Conservation (phyloP, 805 yeast genomes). For the Candida schatavii region DNA sequence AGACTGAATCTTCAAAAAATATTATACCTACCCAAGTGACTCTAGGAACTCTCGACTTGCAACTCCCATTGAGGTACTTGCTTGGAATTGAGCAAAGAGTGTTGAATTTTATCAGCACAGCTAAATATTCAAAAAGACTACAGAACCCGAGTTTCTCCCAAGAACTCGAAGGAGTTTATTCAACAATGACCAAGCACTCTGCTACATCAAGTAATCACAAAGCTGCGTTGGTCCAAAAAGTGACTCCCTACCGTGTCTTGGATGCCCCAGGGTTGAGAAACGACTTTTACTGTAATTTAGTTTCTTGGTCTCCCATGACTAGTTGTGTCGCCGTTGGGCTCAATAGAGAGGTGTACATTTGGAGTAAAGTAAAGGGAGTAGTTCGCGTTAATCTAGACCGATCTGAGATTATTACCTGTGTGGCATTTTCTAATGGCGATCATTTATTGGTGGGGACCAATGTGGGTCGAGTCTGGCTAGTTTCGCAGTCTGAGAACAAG, state of each 20-base stretch:
- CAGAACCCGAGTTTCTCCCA: too few relatives aligned
- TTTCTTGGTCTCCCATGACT: slow-evolving; percentile 63
- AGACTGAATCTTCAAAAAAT: too few relatives aligned
- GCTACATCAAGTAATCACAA: too few relatives aligned
- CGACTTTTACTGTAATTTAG: slow-evolving; percentile 74
- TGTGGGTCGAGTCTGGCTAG: slow-evolving; percentile 50
- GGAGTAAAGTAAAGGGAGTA: slow-evolving; percentile 48
- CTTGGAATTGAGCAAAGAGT: too few relatives aligned
- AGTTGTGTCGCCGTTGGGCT: slow-evolving; percentile 65
- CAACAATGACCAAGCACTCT: too few relatives aligned
- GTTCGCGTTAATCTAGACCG: slow-evolving; percentile 47
- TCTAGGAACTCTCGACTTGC: too few relatives aligned
- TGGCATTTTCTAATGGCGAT: slow-evolving; percentile 51
- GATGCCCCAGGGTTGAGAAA: slow-evolving; percentile 67
- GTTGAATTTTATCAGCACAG: too few relatives aligned
- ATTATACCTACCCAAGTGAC: too few relatives aligned
- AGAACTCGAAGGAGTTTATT: too few relatives aligned
- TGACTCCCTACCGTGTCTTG: slow-evolving; percentile 11
- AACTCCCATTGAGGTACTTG: too few relatives aligned
- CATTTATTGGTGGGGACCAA: slow-evolving; percentile 56
- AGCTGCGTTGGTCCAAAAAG: too few relatives aligned
- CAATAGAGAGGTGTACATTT: slow-evolving; percentile 53
- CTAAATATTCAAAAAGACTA: too few relatives aligned
- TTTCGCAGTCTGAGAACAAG: slow-evolving; percentile 32
- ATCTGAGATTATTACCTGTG: slow-evolving; percentile 51